phyloP scores from a whole-genome alignment of 331 rosid species.

The Quercus tomentella region DNA sequence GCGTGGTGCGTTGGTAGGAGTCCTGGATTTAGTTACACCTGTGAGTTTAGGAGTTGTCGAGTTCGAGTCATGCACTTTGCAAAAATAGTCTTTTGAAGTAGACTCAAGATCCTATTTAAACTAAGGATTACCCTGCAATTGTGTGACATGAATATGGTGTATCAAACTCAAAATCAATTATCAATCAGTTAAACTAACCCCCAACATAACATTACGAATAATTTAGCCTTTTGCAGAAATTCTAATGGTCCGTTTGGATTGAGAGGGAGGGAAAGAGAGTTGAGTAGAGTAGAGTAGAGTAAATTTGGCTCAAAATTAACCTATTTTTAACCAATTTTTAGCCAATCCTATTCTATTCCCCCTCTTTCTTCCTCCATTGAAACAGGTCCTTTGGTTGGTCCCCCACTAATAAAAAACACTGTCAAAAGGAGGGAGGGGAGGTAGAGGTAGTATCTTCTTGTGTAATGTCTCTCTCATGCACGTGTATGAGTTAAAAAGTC shows the following conservation, averaged over 20 bases:
- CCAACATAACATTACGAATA: too few species aligned
- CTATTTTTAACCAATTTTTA: too few species aligned
- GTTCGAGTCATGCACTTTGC: too few species aligned
- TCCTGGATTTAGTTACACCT: too few species aligned
- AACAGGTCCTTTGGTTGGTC: background rate
- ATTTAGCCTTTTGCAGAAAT: background rate
- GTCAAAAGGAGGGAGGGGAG: too few species aligned
- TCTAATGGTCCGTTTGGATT: background rate
- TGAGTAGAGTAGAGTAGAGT: accelerated
- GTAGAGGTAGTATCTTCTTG: too few species aligned
- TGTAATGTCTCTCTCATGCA: background rate
- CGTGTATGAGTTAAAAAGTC: background rate
- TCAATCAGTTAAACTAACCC: too few species aligned
- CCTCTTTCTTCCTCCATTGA: too few species aligned
- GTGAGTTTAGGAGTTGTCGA: accelerated
- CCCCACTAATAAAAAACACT: too few species aligned
- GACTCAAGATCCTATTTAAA: too few species aligned
- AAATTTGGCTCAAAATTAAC: accelerated
- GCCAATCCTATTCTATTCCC: accelerated
- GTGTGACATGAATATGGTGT: background rate
- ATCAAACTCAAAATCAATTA: background rate
- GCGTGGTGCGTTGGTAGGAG: accelerated
- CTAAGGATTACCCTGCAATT: background rate
- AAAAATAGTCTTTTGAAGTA: too few species aligned
- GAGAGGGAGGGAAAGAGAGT: accelerated